phyloP scores from a whole-genome alignment of 768 basidiomycete genomes.

The Phaeotremella fagi region DNA sequence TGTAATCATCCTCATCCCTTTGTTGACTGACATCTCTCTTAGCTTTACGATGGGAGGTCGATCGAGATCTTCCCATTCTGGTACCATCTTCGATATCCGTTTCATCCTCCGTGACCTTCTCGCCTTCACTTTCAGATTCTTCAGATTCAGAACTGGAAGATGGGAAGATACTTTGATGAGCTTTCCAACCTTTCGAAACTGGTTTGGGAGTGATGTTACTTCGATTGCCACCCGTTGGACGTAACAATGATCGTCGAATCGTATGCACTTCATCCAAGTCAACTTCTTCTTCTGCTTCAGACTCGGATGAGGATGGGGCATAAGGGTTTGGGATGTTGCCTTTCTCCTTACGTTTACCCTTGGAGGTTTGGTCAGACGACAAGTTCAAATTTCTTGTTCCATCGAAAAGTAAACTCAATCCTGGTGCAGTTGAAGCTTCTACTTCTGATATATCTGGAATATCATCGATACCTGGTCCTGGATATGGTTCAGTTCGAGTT shows the following conservation, averaged over 20 bases:
- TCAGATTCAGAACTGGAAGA: conserved; percentile 30
- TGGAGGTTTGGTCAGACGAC: not conserved
- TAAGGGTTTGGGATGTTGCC: conserved; percentile 33
- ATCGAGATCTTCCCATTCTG: conserved; percentile 26
- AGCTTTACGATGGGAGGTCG: conserved; percentile 12
- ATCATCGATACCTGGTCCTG: conserved; percentile 33
- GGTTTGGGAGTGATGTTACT: conserved; percentile 1
- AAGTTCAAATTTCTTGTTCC: conserved; percentile 1
- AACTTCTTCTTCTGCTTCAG: conserved; percentile 25
- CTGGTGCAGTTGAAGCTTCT: conserved; percentile 14
- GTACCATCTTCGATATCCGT: conserved; percentile 15
- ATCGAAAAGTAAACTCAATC: conserved; percentile 26
- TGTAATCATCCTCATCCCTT: conserved; percentile 8
- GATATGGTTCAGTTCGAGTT: conserved; percentile 31
- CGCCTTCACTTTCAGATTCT: conserved; percentile 19
- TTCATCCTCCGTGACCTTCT: conserved; percentile 25
- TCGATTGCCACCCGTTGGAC: not conserved
- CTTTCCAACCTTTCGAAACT: conserved; percentile 44
- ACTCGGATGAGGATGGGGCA: conserved; percentile 22
- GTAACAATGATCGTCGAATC: conserved; percentile 17
- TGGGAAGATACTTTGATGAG: conserved; percentile 46
- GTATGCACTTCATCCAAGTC: conserved; percentile 27
- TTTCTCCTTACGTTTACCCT: conserved; percentile 7
- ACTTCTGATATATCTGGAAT: conserved; percentile 31
- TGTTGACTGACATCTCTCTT: not conserved